Percentiles rank a stretch among this genome's conserved stretches.
Evolutionary conservation across 169 alveolate genomes (phyloP).

Genomic region (Plasmodium billcollinsi): DNA sequence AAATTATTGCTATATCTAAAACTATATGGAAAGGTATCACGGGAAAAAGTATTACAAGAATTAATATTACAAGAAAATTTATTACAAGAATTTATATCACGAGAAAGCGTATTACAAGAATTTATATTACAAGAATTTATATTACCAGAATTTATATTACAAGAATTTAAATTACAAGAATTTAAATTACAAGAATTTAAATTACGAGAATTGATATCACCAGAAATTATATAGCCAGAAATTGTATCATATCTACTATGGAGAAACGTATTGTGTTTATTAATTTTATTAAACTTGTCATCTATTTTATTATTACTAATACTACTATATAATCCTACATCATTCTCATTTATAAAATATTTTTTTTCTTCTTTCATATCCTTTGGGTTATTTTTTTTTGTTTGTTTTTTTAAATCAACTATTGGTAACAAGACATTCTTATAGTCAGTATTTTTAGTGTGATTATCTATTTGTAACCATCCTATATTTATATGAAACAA

Average conservation of each 20-base stretch:
- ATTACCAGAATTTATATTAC: too few relatives aligned
- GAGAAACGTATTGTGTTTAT: not conserved
- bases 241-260: too few relatives aligned
- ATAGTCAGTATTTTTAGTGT: conserved; percentile 69
- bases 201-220: too few relatives aligned
- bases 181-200: too few relatives aligned
- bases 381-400: not conserved
- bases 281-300: not conserved
- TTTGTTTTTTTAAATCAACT: conserved; percentile 30
- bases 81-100: not conserved
- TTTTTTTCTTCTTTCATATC: not conserved
- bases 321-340: not conserved
- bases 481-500: conserved; percentile 66
- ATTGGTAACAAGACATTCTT: conserved; percentile 70
- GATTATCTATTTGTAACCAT: conserved; percentile 77
- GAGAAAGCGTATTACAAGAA: too few relatives aligned
- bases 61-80: not conserved
- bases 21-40: conserved; percentile 8
- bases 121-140: too few relatives aligned
- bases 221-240: too few relatives aligned
- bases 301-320: not conserved
- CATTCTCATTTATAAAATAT: not conserved
- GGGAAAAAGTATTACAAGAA: not conserved
- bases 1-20: conserved; percentile 13
- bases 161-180: too few relatives aligned